These are phyloP conservation scores for Diaporthe vexans DNA, from an alignment of 2,329 filamentous ascomycete genomes.

Conservation along the genomic window DNA sequence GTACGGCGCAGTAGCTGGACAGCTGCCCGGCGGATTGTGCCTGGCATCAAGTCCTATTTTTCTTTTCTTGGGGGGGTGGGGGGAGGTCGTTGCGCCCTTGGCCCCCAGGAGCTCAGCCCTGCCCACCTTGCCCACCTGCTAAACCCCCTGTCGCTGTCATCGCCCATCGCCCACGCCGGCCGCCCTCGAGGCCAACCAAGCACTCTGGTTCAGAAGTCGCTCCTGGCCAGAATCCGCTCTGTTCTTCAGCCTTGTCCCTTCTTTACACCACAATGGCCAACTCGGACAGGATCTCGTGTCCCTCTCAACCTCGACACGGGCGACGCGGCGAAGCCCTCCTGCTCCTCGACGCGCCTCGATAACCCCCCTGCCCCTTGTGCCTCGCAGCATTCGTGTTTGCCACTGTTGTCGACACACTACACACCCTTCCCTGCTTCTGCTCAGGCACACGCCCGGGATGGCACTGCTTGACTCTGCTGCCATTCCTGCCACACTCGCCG, in stretches of 20 bases:
- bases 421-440: slow-evolving; percentile 24
- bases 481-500: slow-evolving; percentile 7
- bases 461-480: slow-evolving; percentile 18
- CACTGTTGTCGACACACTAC: not conserved
- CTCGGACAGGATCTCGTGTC: not conserved
- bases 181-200: slow-evolving; percentile 11
- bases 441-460: slow-evolving; percentile 28
- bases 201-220: not conserved
- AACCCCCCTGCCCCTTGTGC: slow-evolving; percentile 3
- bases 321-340: not conserved
- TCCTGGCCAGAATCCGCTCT: not conserved
- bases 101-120: slow-evolving; percentile 14
- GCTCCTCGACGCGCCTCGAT: slow-evolving; percentile 6
- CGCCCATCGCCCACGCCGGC: not conserved
- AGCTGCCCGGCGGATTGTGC: slow-evolving; percentile 16
- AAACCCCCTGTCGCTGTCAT: not conserved
- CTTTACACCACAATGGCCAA: not conserved
- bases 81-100: not conserved
- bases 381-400: slow-evolving; percentile 20
- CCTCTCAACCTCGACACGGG: not conserved
- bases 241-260: not conserved
- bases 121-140: not conserved
- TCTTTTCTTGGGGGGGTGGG: too few relatives aligned
- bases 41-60: not conserved
- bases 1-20: too few relatives aligned